Conservation (phyloP, 2,329 filamentous ascomycete species). For the Aspergillus fischeri region DNA sequence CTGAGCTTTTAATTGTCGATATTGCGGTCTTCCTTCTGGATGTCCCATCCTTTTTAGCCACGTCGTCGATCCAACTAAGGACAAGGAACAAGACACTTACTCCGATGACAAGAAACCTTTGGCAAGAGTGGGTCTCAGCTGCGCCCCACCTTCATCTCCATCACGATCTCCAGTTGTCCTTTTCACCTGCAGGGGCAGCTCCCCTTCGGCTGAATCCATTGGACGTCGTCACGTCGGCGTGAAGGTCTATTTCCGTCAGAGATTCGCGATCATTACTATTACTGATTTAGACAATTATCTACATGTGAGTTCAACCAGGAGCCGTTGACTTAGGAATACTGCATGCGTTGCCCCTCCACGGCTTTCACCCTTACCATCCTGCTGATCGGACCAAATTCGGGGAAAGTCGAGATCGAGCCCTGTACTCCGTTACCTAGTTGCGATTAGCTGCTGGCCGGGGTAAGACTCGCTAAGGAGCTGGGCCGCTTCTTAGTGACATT, state of each 20-base stretch:
- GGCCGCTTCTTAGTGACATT: background rate
- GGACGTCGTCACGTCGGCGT: background rate
- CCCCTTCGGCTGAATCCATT: background rate
- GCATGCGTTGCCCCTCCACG: background rate
- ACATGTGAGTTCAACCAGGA: background rate
- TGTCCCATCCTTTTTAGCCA: background rate
- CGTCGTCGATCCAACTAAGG: background rate
- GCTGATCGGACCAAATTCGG: background rate
- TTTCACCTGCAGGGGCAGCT: background rate
- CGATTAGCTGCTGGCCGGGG: background rate
- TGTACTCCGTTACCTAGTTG: background rate
- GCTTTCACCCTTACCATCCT: background rate
- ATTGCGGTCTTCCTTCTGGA: background rate
- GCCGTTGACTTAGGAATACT: background rate
- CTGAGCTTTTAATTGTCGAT: background rate
- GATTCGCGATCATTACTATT: background rate
- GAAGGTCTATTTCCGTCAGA: background rate
- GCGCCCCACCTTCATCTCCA: background rate
- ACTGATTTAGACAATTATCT: background rate
- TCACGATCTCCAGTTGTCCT: background rate
- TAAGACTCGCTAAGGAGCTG: background rate
- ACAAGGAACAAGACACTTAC: background rate
- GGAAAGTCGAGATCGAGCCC: background rate
- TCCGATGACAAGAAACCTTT: background rate
- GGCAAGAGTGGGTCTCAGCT: background rate